phyloP scores from a whole-genome alignment of 345 rosid species.

The Camelina neglecta region DNA sequence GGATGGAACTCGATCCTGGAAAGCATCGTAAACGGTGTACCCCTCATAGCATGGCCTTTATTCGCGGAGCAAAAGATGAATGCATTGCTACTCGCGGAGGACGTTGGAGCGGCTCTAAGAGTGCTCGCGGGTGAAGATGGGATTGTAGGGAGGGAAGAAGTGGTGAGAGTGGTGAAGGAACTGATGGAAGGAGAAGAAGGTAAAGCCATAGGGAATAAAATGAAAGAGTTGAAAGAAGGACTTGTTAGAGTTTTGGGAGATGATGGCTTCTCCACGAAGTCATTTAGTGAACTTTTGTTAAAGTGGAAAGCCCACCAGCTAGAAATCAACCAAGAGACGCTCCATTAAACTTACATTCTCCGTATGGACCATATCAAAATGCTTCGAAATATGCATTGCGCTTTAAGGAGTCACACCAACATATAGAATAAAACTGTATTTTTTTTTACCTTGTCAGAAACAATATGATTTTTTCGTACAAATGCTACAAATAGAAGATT shows the following conservation, averaged over 20 bases:
- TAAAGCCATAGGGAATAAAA: not conserved
- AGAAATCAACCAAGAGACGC: not conserved
- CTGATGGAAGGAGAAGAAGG: constrained; percentile 46
- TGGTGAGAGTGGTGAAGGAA: constrained; percentile 29
- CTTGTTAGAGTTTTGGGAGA: constrained; percentile 17
- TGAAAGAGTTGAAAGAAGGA: constrained; percentile 29
- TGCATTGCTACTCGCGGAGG: constrained; percentile 30
- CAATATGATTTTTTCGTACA: not conserved
- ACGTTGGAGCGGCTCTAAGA: constrained; percentile 16
- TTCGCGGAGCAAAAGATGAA: constrained; percentile 42
- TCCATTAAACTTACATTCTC: not conserved
- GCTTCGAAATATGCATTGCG: not conserved
- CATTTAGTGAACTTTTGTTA: constrained; percentile 22
- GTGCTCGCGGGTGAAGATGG: not conserved
- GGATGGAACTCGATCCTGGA: constrained; percentile 44
- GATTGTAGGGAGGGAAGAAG: constrained; percentile 23
- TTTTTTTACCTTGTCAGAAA: not conserved
- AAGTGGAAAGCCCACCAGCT: constrained; percentile 34
- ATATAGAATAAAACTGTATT: not conserved
- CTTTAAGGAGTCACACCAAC: not conserved
- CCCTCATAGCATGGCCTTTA: constrained; percentile 43
- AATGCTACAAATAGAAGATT: not conserved
- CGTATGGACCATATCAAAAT: not conserved
- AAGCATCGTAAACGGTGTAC: constrained; percentile 42
- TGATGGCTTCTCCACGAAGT: constrained; percentile 34